phyloP scores from a whole-genome alignment of 441 rosid species.

The Corymbia calophylla region DNA sequence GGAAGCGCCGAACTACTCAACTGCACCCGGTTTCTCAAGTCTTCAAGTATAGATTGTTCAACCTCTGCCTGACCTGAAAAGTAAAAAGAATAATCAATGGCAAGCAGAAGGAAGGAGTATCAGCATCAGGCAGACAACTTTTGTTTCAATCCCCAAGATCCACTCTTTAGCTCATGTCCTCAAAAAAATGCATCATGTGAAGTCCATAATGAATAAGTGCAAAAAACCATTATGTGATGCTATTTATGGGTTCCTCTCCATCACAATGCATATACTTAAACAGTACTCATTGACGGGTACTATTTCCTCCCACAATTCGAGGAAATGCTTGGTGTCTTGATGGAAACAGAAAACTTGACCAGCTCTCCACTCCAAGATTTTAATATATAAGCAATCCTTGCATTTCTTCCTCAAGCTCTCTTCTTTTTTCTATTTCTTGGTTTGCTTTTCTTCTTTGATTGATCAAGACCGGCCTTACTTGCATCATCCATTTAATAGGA shows the following conservation, averaged over 20 bases:
- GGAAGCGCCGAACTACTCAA: conserved; percentile 76
- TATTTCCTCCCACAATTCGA: background rate
- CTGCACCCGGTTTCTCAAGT: conserved; percentile 91
- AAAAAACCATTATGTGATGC: background rate
- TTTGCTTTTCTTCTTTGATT: background rate
- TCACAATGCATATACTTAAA: background rate
- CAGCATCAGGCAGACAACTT: background rate
- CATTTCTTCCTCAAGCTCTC: background rate
- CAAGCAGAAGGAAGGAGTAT: background rate
- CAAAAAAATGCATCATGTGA: background rate
- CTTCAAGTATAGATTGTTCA: conserved; percentile 90
- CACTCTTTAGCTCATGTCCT: background rate
- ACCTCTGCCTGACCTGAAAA: conserved; percentile 67
- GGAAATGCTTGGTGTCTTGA: background rate
- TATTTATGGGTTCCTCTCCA: background rate
- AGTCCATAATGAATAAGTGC: background rate
- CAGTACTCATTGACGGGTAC: background rate
- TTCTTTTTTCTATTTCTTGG: background rate
- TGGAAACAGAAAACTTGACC: background rate
- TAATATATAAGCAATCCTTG: background rate
- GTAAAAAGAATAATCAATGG: background rate
- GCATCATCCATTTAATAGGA: background rate
- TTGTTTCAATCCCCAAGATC: background rate
- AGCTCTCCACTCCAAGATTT: background rate
- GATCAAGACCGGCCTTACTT: background rate